Percentiles rank a stretch among this genome's conserved stretches.
Evolutionary conservation across 495 filamentous ascomycete species (phyloP).

Genomic region (Lophiotrema nucula): DNA sequence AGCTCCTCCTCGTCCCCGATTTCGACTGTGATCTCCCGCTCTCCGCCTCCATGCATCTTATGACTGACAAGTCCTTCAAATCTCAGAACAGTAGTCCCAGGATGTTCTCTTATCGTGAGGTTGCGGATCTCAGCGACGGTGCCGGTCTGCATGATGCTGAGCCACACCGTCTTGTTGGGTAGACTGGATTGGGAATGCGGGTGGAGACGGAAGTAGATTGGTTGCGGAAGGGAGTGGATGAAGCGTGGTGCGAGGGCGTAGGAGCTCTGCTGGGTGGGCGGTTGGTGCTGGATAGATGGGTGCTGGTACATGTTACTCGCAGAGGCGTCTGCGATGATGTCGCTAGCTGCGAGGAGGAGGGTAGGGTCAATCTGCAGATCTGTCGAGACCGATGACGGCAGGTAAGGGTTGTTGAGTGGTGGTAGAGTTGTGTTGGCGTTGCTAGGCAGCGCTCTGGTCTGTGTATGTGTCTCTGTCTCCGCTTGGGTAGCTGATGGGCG

Average conservation of each 20-base stretch:
- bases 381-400: background rate
- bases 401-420: background rate
- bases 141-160: slow-evolving; percentile 55
- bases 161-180: slow-evolving; percentile 55
- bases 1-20: slow-evolving; percentile 71
- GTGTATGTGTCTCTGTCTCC: background rate
- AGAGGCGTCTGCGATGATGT: slow-evolving; percentile 38
- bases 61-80: slow-evolving; percentile 65
- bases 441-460: background rate
- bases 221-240: slow-evolving; percentile 38
- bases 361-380: slow-evolving; percentile 69
- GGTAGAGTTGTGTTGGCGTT: background rate
- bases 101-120: slow-evolving; percentile 56
- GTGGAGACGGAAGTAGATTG: slow-evolving; percentile 66
- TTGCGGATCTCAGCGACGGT: slow-evolving; percentile 57
- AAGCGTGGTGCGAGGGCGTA: background rate
- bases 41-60: slow-evolving; percentile 39
- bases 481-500: too few relatives aligned
- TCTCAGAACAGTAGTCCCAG: slow-evolving; percentile 53
- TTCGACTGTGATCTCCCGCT: slow-evolving; percentile 55
- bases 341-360: slow-evolving; percentile 49
- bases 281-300: slow-evolving; percentile 36
- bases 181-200: slow-evolving; percentile 50
- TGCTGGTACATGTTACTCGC: background rate
- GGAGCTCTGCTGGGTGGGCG: slow-evolving; percentile 10